Percentiles rank a stretch among this genome's conserved stretches.
Evolutionary conservation across 2,329 filamentous ascomycete species (phyloP).

Genomic region (Daldinia eschscholtzii): DNA sequence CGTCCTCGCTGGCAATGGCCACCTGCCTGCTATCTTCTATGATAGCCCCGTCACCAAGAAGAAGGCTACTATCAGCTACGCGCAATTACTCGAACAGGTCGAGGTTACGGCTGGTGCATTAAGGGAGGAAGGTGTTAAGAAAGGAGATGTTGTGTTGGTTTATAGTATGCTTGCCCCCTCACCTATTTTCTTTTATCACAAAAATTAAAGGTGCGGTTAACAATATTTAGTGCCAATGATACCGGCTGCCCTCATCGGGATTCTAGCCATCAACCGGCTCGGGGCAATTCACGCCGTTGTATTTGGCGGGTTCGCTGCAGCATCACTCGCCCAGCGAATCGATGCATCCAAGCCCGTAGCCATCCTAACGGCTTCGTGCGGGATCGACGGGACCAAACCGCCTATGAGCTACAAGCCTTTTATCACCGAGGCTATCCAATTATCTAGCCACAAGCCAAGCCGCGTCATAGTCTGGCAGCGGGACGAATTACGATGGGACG

Average conservation of each 20-base stretch:
- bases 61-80: slow-evolving; percentile 81
- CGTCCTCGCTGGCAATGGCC: slow-evolving; percentile 82
- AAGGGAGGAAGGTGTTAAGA: slow-evolving; percentile 82
- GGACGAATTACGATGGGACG: slow-evolving; percentile 79
- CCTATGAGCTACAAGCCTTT: slow-evolving; percentile 82
- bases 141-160: slow-evolving; percentile 87
- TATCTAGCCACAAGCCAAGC: slow-evolving; percentile 77
- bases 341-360: slow-evolving; percentile 81
- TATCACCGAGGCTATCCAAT: slow-evolving; percentile 77
- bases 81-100: slow-evolving; percentile 81
- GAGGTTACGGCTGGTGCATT: slow-evolving; percentile 85
- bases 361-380: slow-evolving; percentile 90
- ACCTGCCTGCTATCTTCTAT: slow-evolving; percentile 82
- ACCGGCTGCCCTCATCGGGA: slow-evolving; percentile 86
- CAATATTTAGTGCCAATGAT: slow-evolving; percentile 86
- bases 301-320: slow-evolving; percentile 89
- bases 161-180: slow-evolving; percentile 73
- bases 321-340: slow-evolving; percentile 87
- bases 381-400: slow-evolving; percentile 87
- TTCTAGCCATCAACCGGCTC: slow-evolving; percentile 82
- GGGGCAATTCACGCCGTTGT: slow-evolving; percentile 93
- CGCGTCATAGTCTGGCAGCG: slow-evolving; percentile 88
- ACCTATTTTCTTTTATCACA: slow-evolving; percentile 2
- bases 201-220: slow-evolving; percentile 11
- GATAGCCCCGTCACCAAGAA: slow-evolving; percentile 85